Evolutionary conservation across 176 grass and related monocot species (phyloP).

Genomic region (Melocanna baccifera): DNA sequence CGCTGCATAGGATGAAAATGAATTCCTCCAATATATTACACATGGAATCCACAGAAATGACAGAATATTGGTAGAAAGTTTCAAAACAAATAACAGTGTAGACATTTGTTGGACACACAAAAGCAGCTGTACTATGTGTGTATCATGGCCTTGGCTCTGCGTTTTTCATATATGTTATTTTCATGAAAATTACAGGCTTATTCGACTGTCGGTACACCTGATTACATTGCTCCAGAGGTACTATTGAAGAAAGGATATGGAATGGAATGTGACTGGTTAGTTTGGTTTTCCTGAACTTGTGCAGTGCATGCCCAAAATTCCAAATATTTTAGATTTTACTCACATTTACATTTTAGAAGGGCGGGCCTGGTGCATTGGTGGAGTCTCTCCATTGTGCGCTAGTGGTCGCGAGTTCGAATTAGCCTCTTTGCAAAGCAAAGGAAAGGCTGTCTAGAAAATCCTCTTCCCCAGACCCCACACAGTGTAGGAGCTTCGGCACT

Average conservation of each 20-base stretch:
- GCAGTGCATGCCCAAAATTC: background rate
- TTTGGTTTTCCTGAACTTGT: constrained; percentile 22
- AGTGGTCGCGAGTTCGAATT: no score
- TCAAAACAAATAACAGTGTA: background rate
- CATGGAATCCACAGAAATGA: background rate
- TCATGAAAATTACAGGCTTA: constrained; percentile 62
- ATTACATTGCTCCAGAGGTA: constrained; percentile 99
- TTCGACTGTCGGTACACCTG: constrained; percentile 93
- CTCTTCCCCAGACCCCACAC: no score
- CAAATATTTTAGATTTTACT: constrained; percentile 5
- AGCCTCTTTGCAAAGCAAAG: no score
- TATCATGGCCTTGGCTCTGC: background rate
- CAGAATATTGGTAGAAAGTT: background rate
- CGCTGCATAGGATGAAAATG: background rate
- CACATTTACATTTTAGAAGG: constrained; percentile 25
- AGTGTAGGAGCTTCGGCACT: no score
- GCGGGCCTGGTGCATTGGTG: no score
- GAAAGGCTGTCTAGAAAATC: no score
- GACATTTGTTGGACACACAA: background rate
- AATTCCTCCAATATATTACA: background rate
- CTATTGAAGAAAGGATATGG: constrained; percentile 97
- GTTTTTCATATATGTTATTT: constrained; percentile 27
- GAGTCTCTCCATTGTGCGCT: no score
- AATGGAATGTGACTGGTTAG: constrained; percentile 97
- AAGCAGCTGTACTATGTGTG: background rate